Conservation (phyloP, 2,329 filamentous ascomycete species). For the Beauveria bassiana region DNA sequence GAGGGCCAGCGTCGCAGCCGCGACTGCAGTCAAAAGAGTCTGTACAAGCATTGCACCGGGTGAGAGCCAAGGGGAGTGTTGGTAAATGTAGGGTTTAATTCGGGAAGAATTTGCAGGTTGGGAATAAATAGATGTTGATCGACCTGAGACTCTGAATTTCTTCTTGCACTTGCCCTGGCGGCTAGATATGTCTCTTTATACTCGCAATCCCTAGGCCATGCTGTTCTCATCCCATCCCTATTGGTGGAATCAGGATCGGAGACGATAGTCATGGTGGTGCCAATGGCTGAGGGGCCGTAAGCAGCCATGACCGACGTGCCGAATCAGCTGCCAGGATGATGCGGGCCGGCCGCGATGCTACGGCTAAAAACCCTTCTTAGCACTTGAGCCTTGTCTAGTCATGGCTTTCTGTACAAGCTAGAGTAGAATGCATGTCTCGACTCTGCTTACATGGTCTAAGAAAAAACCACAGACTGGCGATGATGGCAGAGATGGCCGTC, state of each 20-base stretch:
- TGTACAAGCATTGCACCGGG: neutral
- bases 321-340: neutral
- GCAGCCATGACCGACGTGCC: neutral
- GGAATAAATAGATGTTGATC: too few relatives aligned
- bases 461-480: too few relatives aligned
- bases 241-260: slow-evolving; percentile 4
- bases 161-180: neutral
- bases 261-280: neutral
- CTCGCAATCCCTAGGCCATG: neutral
- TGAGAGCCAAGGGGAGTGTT: neutral
- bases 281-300: neutral
- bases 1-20: neutral
- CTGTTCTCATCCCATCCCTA: neutral
- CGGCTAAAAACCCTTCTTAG: neutral
- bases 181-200: neutral
- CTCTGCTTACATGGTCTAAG: too few relatives aligned
- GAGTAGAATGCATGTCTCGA: too few relatives aligned
- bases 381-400: neutral
- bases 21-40: neutral
- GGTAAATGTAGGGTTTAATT: neutral
- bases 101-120: too few relatives aligned
- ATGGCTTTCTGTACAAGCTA: too few relatives aligned
- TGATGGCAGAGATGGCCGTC: too few relatives aligned
- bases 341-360: neutral
- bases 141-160: neutral